Conservation (phyloP, 306 rosid genomes). For the Lablab purpureus region DNA sequence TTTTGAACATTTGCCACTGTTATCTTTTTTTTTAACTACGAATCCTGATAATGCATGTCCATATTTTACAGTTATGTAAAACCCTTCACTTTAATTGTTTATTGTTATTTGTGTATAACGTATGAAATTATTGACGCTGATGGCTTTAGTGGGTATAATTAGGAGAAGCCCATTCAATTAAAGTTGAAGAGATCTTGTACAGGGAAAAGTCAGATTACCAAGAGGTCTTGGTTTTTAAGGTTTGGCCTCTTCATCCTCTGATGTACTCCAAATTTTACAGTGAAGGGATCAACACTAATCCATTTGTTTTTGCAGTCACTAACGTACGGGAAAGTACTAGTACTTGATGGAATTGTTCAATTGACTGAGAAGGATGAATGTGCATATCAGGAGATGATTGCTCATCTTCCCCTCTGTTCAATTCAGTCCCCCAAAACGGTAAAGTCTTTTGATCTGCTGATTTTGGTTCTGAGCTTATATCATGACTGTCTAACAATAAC, state of each 20-base stretch:
- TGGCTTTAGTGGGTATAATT: conserved; percentile 34
- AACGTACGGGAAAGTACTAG: conserved; percentile 92
- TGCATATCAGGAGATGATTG: conserved; percentile 98
- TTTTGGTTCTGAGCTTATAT: conserved; percentile 23
- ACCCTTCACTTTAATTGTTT: conserved; percentile 15
- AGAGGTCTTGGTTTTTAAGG: conserved; percentile 95
- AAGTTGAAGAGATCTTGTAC: conserved; percentile 71
- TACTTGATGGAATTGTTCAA: conserved; percentile 97
- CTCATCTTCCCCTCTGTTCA: conserved; percentile 98
- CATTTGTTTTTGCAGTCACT: conserved; percentile 66
- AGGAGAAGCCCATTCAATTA: conserved; percentile 96
- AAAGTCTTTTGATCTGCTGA: conserved; percentile 44
- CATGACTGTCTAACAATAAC: background rate
- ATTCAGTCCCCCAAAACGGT: conserved; percentile 83
- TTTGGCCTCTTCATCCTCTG: conserved; percentile 50
- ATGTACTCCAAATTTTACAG: conserved; percentile 32
- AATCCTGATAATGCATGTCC: background rate
- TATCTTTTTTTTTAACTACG: conserved; percentile 3
- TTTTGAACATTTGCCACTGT: background rate
- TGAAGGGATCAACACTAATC: conserved; percentile 35
- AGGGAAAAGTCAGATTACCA: conserved; percentile 85
- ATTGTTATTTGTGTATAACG: background rate
- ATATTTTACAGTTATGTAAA: background rate
- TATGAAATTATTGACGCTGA: conserved; percentile 15
- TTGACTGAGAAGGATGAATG: conserved; percentile 98